Evolutionary conservation across 208 protist species (phyloP).

Genomic region (Leishmania gerbilli): DNA sequence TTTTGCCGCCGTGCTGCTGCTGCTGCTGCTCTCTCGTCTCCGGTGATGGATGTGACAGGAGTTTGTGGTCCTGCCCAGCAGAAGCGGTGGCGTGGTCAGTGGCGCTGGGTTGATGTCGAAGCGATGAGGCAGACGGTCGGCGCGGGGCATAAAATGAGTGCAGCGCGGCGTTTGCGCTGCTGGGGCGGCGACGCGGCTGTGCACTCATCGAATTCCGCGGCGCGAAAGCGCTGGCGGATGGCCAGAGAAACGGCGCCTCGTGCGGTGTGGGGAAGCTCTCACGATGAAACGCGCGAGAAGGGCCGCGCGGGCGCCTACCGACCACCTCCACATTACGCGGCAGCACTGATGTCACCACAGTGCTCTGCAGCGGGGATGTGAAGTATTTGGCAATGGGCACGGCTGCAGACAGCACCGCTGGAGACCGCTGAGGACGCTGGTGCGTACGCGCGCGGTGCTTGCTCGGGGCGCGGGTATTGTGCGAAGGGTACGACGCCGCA

Average conservation of each 20-base stretch:
- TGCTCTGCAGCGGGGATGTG: constrained; percentile 33
- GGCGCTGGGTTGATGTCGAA: neutral
- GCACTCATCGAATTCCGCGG: neutral
- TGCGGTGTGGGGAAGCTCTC: neutral
- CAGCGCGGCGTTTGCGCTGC: constrained; percentile 11
- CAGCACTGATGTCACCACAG: constrained; percentile 68
- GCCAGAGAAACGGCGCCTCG: neutral
- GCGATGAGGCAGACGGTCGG: neutral
- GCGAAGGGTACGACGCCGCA: neutral
- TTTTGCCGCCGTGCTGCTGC: neutral
- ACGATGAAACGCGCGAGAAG: neutral
- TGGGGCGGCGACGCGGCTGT: constrained; percentile 3
- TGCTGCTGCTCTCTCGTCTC: neutral
- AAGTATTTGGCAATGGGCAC: constrained; percentile 1
- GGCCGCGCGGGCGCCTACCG: constrained; percentile 7
- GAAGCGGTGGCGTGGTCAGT: neutral
- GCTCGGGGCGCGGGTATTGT: neutral
- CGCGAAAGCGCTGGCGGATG: neutral
- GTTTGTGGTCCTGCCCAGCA: neutral
- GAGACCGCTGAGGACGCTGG: constrained; percentile 1
- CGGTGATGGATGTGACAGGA: neutral
- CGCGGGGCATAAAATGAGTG: constrained; percentile 7
- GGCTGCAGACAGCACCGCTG: neutral
- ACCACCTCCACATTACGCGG: constrained; percentile 49
- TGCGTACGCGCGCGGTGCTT: neutral